Evolutionary conservation across 495 filamentous ascomycete species (phyloP), one percentile per base, ranked within the genome.

Genomic region (Penicillium roqueforti): DNA sequence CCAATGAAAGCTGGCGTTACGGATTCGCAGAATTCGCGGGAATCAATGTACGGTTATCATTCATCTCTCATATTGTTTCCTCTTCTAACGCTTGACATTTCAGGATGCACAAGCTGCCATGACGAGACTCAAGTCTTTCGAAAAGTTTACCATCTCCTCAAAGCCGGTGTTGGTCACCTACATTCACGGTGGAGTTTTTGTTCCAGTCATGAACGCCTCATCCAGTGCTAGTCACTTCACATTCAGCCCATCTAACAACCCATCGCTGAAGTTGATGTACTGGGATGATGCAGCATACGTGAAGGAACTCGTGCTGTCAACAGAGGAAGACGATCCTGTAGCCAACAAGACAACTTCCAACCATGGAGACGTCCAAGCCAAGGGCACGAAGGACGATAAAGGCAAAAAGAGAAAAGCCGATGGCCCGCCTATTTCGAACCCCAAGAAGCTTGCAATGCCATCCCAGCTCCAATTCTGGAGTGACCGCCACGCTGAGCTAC

Each of bases 21-120:
- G 91, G 91, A 0, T 96, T 96, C 64, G 91, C 87, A 20, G 91
- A 96, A 66, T 96, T 92, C 63, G 83, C 80, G n/a, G 87, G 68
- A 28, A 69, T 79, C 25, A 72, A 78, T 60, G 80, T 81, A 73
- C 47, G 66, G 39, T 23, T 9, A 26, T 14, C 29, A 9, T 31
- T 8, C 40, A 6, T 34, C n/a, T 6, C 29, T 25, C 26, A 22
- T 51, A 57, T 50, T 49, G n/a, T 11, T 34, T 16, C 18, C 10
- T 18, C 10, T 4, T 19, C 32, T 62, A 9, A 46, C 41, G 16
- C n/a, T 19, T 11, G 19, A 7, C 69, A 0, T 58, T 78, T 37
- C 69, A 90, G 71, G 91, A 95, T 68, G 89, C 91, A 1, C 81
- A 84, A 71, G 87, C 83, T 31, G 91, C 91, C 3, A 69, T 93